Base-by-base conservation (phyloP, 2,329 filamentous ascomycete genomes). In the Macrophomina pseudophaseolina region DNA sequence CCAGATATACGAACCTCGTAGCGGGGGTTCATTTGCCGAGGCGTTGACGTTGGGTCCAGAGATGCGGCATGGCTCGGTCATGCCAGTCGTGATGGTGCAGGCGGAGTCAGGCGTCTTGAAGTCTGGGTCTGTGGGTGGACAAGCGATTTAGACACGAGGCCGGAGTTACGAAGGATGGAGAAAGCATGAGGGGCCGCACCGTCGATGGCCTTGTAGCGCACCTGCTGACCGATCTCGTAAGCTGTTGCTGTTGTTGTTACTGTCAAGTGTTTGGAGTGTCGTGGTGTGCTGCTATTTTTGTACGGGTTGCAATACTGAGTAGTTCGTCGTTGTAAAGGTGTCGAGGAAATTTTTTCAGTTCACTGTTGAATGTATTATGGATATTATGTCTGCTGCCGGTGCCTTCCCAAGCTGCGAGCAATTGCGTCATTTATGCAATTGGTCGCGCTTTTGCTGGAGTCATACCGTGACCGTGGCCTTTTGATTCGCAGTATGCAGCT, bases 131-230 rank as follows among this genome's bases (percentile, higher is more conserved):
- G 49, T 23, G 23, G 8, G 46, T 9, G 2, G 46, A 54, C 5
- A 3, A 38, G 33, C 28, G 28, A 33, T 16, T 38, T 18, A 30
- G 16, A 18, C 2, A 40, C 8, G 12, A 30, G 12, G 30, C 33
- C 3, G 40, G 46, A 33, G 32, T 23, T n/a, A 18, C 8, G 23
- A 23, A 23, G 23, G 23, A 23, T 35, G 32, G 23, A 16, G 9
- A 14, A 18, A 12, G 32, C 23, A 38, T 30, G 23, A n/a, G 18
- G 28, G 9, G 12, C 46, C 63, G 32, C 2, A 65, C 63, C 51
- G 18, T 49, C 63, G 49, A 65, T 33, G 8, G 62, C 46, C 49
- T 65, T 65, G 23, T 65, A 56, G 49, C 62, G 62, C 49, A 65
- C 62, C 28, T 38, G 11, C 51, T 65, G 46, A 35, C 49, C 62